Base-by-base conservation (phyloP, 768 basidiomycete genomes). In the Amanita inopinata region DNA sequence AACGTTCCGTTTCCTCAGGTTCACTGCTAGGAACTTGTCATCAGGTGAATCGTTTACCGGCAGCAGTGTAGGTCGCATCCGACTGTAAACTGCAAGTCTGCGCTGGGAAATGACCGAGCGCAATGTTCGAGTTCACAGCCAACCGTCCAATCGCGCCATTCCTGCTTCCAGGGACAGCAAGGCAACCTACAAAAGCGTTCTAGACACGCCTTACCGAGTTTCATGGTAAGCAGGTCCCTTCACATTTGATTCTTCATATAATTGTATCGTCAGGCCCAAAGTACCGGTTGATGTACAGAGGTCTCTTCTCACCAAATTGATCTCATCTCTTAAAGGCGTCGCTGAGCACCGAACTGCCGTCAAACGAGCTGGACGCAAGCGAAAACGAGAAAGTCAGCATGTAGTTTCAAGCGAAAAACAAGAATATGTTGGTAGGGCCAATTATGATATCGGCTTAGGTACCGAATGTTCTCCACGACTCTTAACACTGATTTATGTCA, bases 171-270 rank as follows among this genome's bases (percentile, higher is more conserved):
- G 56, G 33, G 83, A 86, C 17, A 73, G 68, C 34, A 88, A 79
- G 52, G 61, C 66, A 1, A 74, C 80, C 0, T 87, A 76, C 63
- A 87, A 77, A 49, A 70, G 74, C 45, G 79, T 81, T 0, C 62
- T 90, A 17, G 78, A 80, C 38, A 88, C 74, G 46, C 87, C 87
- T 2, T 81, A 83, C 51, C 69, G 71, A 8, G 64, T 88, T 11
- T 56, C 61, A 55, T 90, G 87, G 87, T 87, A 53, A 46, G 52
- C 43, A 45, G 33, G 38, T 48, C 22, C 48, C 35, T 14, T 28
- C 37, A n/a, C 23, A 22, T 37, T 51, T 48, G 20, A 24, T 38
- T 22, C 38, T 42, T 30, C 41, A 28, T 49, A 41, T 28, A 37
- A 33, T 22, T 27, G 38, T 10, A 40, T 35, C 43, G 24, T 22